phyloP scores from a whole-genome alignment of 257 asterid genomes.

The Solanum appendiculatum region DNA sequence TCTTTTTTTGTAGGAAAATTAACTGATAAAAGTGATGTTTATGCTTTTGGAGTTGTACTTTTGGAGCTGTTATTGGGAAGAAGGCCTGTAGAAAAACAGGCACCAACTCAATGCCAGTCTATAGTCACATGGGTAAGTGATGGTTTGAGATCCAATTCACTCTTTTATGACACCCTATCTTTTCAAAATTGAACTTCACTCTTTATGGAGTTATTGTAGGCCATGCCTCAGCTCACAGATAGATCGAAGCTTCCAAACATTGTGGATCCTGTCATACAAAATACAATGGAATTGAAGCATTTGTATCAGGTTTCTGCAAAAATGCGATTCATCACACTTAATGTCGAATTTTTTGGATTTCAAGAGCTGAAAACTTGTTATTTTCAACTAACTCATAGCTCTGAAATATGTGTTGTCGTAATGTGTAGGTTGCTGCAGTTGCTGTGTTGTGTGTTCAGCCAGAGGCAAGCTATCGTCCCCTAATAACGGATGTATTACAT shows the following conservation, averaged over 20 bases:
- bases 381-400: background rate
- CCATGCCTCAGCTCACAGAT: constrained; percentile 81
- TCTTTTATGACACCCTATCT: background rate
- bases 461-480: constrained; percentile 77
- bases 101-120: constrained; percentile 50
- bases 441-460: constrained; percentile 73
- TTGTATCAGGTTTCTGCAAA: constrained; percentile 45
- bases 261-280: constrained; percentile 52
- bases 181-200: background rate
- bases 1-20: constrained; percentile 28
- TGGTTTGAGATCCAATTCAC: background rate
- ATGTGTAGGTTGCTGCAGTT: constrained; percentile 66
- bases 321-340: background rate
- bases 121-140: constrained; percentile 62
- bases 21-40: constrained; percentile 76
- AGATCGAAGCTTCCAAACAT: constrained; percentile 59
- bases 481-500: constrained; percentile 67
- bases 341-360: background rate
- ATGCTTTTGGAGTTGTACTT: constrained; percentile 71
- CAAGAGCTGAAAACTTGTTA: background rate
- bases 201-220: constrained; percentile 33
- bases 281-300: constrained; percentile 57
- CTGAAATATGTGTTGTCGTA: background rate
- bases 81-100: constrained; percentile 52
- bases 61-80: constrained; percentile 70